Evolutionary conservation across 176 grass and related monocot genomes (phyloP).

Genomic region (Carex cristatella): DNA sequence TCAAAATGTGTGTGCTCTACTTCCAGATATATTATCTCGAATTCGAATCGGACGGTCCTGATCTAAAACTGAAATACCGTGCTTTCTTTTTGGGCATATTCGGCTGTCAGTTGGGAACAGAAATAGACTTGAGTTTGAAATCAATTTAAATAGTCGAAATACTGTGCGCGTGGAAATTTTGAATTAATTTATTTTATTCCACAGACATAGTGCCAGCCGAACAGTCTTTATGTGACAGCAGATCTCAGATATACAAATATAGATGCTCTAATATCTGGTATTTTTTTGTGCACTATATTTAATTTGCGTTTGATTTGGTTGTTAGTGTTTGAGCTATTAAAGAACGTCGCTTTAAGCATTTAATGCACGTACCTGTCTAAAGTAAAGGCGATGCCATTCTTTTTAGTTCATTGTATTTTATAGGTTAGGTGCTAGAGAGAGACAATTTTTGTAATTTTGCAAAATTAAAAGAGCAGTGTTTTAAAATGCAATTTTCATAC

Average conservation of each 20-base stretch:
- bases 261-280: background rate
- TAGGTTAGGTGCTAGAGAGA: background rate
- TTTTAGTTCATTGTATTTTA: background rate
- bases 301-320: background rate
- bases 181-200: too few species aligned
- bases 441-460: background rate
- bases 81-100: too few species aligned
- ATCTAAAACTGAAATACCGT: too few species aligned
- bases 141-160: too few species aligned
- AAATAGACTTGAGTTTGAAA: too few species aligned
- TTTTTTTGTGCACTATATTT: background rate
- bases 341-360: constrained; percentile 1
- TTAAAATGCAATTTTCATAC: too few species aligned
- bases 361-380: background rate
- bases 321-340: background rate
- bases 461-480: background rate
- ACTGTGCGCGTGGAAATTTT: too few species aligned
- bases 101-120: too few species aligned
- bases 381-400: background rate
- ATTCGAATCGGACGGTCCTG: too few species aligned
- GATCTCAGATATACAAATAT: background rate
- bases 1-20: too few species aligned
- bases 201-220: too few species aligned
- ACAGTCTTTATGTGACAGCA: background rate
- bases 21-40: too few species aligned